Conservation (phyloP, 306 rosid genomes). For the Glycine soja region DNA sequence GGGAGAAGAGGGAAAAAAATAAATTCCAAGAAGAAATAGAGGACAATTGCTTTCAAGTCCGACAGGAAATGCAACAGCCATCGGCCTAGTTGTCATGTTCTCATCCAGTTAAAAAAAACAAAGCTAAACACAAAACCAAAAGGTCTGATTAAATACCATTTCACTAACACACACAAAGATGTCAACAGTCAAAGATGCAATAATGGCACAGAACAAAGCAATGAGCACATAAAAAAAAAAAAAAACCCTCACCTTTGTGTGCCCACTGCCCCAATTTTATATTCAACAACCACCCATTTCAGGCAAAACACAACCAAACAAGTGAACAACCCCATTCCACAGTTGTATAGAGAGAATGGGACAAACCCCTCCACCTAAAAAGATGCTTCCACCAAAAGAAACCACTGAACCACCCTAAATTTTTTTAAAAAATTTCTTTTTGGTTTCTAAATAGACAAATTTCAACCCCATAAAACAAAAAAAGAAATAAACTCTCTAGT, state of each 20-base stretch:
- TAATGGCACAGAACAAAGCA: conserved; percentile 48
- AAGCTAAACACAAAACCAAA: conserved; percentile 31
- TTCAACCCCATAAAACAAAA: conserved; percentile 19
- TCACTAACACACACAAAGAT: conserved; percentile 19
- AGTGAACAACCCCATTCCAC: conserved; percentile 29
- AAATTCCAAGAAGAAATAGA: background rate
- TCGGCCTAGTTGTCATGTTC: background rate
- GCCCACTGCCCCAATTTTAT: conserved; percentile 55
- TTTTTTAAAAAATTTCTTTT: background rate
- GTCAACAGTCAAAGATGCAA: conserved; percentile 43
- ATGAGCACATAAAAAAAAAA: background rate
- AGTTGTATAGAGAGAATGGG: conserved; percentile 42
- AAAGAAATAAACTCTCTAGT: background rate
- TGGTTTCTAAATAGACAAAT: conserved; percentile 5
- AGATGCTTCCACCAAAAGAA: conserved; percentile 51
- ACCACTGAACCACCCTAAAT: conserved; percentile 25
- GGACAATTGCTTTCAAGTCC: background rate
- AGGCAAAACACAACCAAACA: conserved; percentile 35
- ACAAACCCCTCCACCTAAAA: conserved; percentile 43
- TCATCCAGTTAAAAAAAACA: conserved; percentile 44
- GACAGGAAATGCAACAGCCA: conserved; percentile 19
- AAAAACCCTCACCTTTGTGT: conserved; percentile 35
- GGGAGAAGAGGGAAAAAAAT: background rate
- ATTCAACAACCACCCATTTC: conserved; percentile 57
- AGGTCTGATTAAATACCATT: conserved; percentile 33